Percentiles rank a stretch among this genome's conserved stretches.
These are phyloP conservation scores for Elaeagnus macrophylla DNA, from an alignment of 306 rosid genomes.

Conservation along the genomic window DNA sequence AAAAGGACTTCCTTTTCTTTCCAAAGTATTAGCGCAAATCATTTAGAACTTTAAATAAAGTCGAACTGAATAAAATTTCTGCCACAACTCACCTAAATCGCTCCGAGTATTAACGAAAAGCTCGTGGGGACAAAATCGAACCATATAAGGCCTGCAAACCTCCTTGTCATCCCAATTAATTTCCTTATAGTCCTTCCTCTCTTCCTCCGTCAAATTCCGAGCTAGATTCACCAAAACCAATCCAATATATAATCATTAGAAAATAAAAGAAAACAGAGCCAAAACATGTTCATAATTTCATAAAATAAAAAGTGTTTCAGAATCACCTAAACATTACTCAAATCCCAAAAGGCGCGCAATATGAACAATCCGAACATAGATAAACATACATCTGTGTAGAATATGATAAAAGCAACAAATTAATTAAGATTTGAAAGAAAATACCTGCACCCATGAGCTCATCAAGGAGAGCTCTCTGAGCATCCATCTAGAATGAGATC, in stretches of 20 bases:
- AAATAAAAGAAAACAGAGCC: background rate
- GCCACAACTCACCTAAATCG: conserved; percentile 64
- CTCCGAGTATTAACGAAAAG: conserved; percentile 95
- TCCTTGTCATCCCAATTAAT: conserved; percentile 87
- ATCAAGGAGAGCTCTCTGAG: conserved; percentile 95
- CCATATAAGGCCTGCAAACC: conserved; percentile 88
- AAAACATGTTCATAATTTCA: background rate
- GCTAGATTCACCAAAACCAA: conserved; percentile 36
- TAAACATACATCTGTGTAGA: background rate
- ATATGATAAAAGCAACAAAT: background rate
- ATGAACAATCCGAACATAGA: background rate
- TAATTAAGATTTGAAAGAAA: conserved; percentile 5
- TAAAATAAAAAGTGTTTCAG: no score
- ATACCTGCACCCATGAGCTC: conserved; percentile 97
- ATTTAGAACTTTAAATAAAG: background rate
- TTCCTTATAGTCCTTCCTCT: conserved; percentile 79
- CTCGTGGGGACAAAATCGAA: conserved; percentile 97
- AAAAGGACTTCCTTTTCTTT: background rate
- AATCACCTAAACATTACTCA: no score
- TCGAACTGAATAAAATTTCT: background rate
- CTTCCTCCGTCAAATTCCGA: conserved; percentile 90
- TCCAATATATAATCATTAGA: background rate
- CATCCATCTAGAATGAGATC: conserved; percentile 53
- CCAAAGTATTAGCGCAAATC: background rate
- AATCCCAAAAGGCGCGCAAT: background rate